Percentiles rank a stretch among this genome's conserved stretches.
Conservation (phyloP, 2,329 filamentous ascomycete species). For the Trichoderma pleuroti region DNA sequence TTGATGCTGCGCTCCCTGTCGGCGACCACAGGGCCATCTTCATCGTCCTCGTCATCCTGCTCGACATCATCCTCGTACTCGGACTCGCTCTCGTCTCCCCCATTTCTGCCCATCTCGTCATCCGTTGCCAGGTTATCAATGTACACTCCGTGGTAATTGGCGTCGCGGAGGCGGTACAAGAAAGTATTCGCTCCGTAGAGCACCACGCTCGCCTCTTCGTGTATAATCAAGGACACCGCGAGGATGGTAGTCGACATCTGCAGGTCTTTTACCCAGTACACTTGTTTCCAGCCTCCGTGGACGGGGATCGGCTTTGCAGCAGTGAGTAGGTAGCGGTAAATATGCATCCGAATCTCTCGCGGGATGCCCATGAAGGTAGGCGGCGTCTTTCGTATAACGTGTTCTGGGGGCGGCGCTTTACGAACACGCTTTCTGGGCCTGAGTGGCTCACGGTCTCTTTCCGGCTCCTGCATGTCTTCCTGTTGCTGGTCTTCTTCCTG, state of each 20-base stretch:
- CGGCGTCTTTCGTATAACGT: neutral
- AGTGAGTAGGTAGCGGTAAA: slow-evolving; percentile 34
- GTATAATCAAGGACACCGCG: slow-evolving; percentile 32
- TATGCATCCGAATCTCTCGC: slow-evolving; percentile 29
- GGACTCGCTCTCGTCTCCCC: slow-evolving; percentile 16
- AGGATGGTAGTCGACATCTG: slow-evolving; percentile 39
- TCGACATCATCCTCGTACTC: slow-evolving; percentile 21
- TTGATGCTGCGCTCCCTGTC: slow-evolving; percentile 27
- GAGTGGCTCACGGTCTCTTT: neutral
- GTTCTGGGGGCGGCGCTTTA: neutral
- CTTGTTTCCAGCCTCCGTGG: slow-evolving; percentile 33
- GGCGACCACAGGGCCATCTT: neutral
- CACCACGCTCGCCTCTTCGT: slow-evolving; percentile 37
- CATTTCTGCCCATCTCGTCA: neutral
- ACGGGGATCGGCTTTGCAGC: slow-evolving; percentile 33
- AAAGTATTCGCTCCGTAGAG: slow-evolving; percentile 50
- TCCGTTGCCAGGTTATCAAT: slow-evolving; percentile 20
- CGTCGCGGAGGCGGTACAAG: slow-evolving; percentile 44
- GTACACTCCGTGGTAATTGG: slow-evolving; percentile 20
- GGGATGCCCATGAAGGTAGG: slow-evolving; percentile 26
- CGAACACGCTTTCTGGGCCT: neutral
- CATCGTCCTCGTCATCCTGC: neutral
- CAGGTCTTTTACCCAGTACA: slow-evolving; percentile 30
- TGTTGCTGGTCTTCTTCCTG: too few species aligned
- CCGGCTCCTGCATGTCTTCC: too few species aligned